Conservation (phyloP, 345 rosid species). For the Dipteronia dyeriana region DNA sequence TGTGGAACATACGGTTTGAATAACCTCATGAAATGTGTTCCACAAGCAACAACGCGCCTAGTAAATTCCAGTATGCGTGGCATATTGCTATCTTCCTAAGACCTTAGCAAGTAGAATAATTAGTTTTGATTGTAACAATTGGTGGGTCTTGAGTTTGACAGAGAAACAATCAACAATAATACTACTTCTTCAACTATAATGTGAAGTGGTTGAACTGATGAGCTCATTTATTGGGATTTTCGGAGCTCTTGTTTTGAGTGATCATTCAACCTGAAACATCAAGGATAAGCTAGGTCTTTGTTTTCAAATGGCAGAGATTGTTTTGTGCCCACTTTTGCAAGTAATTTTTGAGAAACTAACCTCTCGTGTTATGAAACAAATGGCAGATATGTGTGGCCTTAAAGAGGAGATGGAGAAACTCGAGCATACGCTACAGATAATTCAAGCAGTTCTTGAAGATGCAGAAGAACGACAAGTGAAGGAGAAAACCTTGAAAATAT, state of each 20-base stretch:
- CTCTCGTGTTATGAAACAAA: background rate
- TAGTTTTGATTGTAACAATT: too few relatives aligned
- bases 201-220: too few relatives aligned
- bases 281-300: background rate
- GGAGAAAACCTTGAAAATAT: conserved; percentile 18
- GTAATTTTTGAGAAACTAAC: conserved; percentile 18
- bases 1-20: too few relatives aligned
- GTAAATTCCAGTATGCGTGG: too few relatives aligned
- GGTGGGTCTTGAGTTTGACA: background rate
- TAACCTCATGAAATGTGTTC: too few relatives aligned
- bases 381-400: background rate
- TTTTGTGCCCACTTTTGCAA: conserved; percentile 26
- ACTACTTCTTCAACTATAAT: too few relatives aligned
- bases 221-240: too few relatives aligned
- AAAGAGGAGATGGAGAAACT: conserved; percentile 12
- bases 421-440: background rate
- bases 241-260: background rate
- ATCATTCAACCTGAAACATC: background rate
- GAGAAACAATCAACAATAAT: too few relatives aligned
- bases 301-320: conserved; percentile 3
- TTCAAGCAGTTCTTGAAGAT: conserved; percentile 27
- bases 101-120: too few relatives aligned
- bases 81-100: too few relatives aligned
- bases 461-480: conserved; percentile 24
- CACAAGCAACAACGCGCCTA: too few relatives aligned